These are phyloP conservation scores for Xerocomus subilludens DNA, from an alignment of 1,284 basidiomycete genomes.

Conservation along the genomic window DNA sequence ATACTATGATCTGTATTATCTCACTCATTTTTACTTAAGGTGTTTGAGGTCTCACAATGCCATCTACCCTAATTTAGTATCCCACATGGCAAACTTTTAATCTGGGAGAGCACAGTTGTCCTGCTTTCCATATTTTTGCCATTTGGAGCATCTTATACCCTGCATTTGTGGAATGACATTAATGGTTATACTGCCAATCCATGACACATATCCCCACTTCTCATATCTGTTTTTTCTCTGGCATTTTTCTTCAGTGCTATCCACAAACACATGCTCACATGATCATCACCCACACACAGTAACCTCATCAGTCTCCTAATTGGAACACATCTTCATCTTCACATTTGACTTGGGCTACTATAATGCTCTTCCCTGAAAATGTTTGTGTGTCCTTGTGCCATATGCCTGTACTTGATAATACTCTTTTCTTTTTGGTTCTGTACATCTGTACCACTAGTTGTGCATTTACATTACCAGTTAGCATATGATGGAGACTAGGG, in stretches of 20 bases:
- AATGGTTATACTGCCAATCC: slow-evolving; percentile 50
- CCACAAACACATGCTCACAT: slow-evolving; percentile 43
- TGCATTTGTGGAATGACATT: slow-evolving; percentile 45
- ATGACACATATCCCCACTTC: slow-evolving; percentile 56
- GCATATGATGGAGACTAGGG: too few relatives aligned
- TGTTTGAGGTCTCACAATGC: too few relatives aligned
- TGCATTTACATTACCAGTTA: slow-evolving; percentile 55
- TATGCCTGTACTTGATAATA: slow-evolving; percentile 54
- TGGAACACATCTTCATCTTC: slow-evolving; percentile 44
- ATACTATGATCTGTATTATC: too few relatives aligned
- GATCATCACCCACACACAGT: slow-evolving; percentile 46
- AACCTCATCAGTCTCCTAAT: slow-evolving; percentile 51
- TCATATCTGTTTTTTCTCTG: slow-evolving; percentile 34
- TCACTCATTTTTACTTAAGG: too few relatives aligned
- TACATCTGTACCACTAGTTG: slow-evolving; percentile 53
- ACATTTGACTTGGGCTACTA: slow-evolving; percentile 29
- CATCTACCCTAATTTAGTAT: too few relatives aligned
- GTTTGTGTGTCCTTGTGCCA: slow-evolving; percentile 48
- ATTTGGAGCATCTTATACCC: slow-evolving; percentile 48
- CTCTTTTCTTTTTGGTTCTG: slow-evolving; percentile 42
- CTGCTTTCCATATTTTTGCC: too few relatives aligned
- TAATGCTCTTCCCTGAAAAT: slow-evolving; percentile 26
- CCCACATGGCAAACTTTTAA: too few relatives aligned
- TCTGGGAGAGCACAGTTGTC: too few relatives aligned
- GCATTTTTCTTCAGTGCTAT: slow-evolving; percentile 42